Evolutionary conservation across 129 eudicot species (phyloP), one percentile per base, ranked within the genome.

Genomic region (Flaveria robusta): DNA sequence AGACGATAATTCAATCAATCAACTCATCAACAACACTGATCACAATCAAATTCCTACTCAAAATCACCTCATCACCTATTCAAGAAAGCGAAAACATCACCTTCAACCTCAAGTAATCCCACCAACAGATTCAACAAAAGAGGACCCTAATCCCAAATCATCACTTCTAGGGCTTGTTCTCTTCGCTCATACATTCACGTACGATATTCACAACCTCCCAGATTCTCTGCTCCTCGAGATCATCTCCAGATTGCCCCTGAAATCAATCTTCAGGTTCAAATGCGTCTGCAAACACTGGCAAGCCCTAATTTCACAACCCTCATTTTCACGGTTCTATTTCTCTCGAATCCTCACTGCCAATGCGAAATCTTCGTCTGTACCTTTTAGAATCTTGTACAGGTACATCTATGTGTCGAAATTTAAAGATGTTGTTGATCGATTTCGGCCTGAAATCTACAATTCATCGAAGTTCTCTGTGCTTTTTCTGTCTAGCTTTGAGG

Each of bases 201-300:
- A 83, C 55, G 85, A 86, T 70, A 56, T 86, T 3, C 20, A 22
- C 6, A n/a, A 83, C 24, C 16, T 86, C 3, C 87, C 90, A 10
- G 90, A 86, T 4, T 60, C 87, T 0, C 62, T 80, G 0, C 73
- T 86, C 4, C 72, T 86, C 16, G 90, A 86, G 74, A 83, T 86
- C 31, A 66, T 86, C 14, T 60, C 83, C 3, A 47, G 85, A 34
- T 37, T 86, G 72, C 90, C 87, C 0, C 76, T 86, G 5, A 74
- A 80, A 72, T 86, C 90, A 12, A 73, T 86, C 46, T 83, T 86
- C 19, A 72, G 56, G 46, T 86, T 80, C 49, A 86, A 86, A 70
- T 80, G 90, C 54, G 90, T 86, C 12, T 86, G 70, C 59, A 83
- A 83, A 15, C 71, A 86, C 15, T 86, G 90, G 90, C 68, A 34